Evolutionary conservation across 129 eudicot genomes (phyloP), one percentile per base, ranked within the genome.

Genomic region (Scalesia atractyloides): DNA sequence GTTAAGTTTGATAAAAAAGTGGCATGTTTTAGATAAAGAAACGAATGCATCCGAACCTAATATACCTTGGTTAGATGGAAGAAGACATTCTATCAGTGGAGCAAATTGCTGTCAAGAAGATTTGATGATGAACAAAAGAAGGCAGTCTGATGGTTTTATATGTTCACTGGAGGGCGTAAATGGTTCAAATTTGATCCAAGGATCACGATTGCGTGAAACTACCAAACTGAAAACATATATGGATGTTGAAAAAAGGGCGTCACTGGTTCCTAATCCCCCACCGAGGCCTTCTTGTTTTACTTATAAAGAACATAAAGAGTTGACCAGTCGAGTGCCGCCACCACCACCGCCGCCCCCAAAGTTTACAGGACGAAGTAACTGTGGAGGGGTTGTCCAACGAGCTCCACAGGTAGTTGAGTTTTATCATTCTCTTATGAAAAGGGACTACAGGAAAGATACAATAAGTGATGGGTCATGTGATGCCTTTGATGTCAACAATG

Each of bases 321-420:
- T 52, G n/a, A 30, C 74, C 0, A 53, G 70, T 76, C 88, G 73
- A 82, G 26, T 73, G 16, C 69, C 73, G 14, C 79, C 78, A 0
- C 92, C 91, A 0, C 98, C 94, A 0, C 97, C 96, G 9, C 91
- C 87, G 0, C 87, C 87, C 52, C 93, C 86, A 9, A 89, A 81
- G 68, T 79, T 84, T 58, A 58, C 36, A 16, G 79, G 84, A 26
- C 73, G 89, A 59, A 80, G 19, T 54, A 68, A 53, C 6, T 30
- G 78, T 4, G 49, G 82, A 0, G 96, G 92, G 66, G 81, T 44
- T 73, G 98, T 92, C 69, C 91, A 92, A 65, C 84, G 96, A 47
- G 98, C 96, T 68, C 98, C 98, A 62, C 86, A 92, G 81, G 98
- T 92, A 1, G 98, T 92, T 60, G 96, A 89, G 82, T 86, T 92